phyloP scores from a whole-genome alignment of 2,329 filamentous ascomycete species.

The Penicillium sp. region DNA sequence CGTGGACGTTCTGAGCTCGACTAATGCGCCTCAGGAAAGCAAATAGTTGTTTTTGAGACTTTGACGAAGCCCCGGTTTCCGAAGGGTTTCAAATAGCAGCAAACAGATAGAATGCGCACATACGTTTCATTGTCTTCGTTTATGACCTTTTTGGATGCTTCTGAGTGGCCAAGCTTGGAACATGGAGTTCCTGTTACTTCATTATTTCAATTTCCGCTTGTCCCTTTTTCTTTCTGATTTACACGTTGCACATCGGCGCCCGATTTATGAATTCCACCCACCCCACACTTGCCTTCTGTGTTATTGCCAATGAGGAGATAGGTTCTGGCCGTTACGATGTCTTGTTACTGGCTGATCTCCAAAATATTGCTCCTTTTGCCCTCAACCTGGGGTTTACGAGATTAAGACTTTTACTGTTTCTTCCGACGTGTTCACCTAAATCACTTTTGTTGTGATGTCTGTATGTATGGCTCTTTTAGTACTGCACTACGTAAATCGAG shows the following conservation, averaged over 20 bases:
- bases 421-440: constrained; percentile 9
- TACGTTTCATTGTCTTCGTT: constrained; percentile 18
- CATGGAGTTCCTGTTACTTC: constrained; percentile 12
- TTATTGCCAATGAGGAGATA: constrained; percentile 12
- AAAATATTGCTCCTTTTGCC: constrained; percentile 7
- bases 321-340: constrained; percentile 17
- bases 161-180: constrained; percentile 9
- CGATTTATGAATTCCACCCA: constrained; percentile 14
- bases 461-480: constrained; percentile 16
- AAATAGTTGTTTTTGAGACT: constrained; percentile 11
- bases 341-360: constrained; percentile 14
- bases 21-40: constrained; percentile 8
- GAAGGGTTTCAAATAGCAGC: constrained; percentile 15
- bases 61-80: background rate
- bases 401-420: constrained; percentile 17
- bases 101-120: constrained; percentile 25
- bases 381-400: constrained; percentile 14
- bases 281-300: constrained; percentile 2
- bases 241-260: constrained; percentile 27
- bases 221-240: constrained; percentile 18
- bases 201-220: constrained; percentile 21
- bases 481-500: constrained; percentile 10
- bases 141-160: constrained; percentile 10
- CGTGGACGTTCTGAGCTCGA: constrained; percentile 21
- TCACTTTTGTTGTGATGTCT: constrained; percentile 10